These are phyloP conservation scores for Coffea eugenioides DNA, from an alignment of 257 asterid genomes.

Conservation along the genomic window DNA sequence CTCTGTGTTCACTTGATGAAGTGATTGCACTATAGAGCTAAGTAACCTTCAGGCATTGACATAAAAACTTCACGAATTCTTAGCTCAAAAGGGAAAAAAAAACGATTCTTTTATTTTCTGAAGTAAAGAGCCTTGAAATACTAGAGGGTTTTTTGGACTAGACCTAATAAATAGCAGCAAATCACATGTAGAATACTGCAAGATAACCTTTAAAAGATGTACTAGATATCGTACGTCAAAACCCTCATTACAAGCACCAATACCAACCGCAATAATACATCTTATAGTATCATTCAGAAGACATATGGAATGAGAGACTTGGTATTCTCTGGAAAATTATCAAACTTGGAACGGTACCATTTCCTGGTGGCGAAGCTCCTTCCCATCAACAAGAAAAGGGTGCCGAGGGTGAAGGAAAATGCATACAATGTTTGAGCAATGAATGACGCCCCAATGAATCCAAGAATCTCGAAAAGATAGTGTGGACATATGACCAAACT, in stretches of 20 bases:
- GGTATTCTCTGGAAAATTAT: slow-evolving; percentile 51
- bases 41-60: too few relatives aligned
- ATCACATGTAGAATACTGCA: too few relatives aligned
- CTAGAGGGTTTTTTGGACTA: too few relatives aligned
- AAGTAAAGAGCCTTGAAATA: too few relatives aligned
- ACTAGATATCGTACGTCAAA: too few relatives aligned
- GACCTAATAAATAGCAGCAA: too few relatives aligned
- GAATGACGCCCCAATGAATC: slow-evolving; percentile 55
- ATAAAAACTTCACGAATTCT: too few relatives aligned
- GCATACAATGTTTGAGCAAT: slow-evolving; percentile 52
- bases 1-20: too few relatives aligned
- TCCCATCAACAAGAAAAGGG: slow-evolving; percentile 42
- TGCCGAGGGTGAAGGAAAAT: slow-evolving; percentile 34
- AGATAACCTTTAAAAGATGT: too few relatives aligned
- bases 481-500: slow-evolving; percentile 57
- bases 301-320: slow-evolving; percentile 60
- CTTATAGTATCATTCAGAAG: slow-evolving; percentile 22
- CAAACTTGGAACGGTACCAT: slow-evolving; percentile 67
- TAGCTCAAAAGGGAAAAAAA: too few relatives aligned
- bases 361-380: slow-evolving; percentile 63
- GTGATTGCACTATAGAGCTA: too few relatives aligned
- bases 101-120: too few relatives aligned
- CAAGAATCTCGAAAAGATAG: slow-evolving; percentile 53
- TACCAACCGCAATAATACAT: background rate
- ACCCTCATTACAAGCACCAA: background rate